Conservation (phyloP, 176 grass and related monocot genomes). For the Alopecurus myosuroides region DNA sequence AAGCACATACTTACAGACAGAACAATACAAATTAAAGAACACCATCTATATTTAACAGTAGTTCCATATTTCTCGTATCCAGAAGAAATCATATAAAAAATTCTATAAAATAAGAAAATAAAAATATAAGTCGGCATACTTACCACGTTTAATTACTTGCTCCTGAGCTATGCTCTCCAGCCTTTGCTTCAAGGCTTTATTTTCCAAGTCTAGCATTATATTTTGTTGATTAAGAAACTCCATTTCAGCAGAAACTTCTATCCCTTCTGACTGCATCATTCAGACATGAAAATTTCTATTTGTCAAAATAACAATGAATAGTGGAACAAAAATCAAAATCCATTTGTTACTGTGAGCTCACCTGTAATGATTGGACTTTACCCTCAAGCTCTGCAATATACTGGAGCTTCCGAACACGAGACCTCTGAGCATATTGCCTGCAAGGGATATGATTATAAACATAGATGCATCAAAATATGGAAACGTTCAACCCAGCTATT, state of each 20-base stretch:
- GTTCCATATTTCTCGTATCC: not conserved
- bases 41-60: not conserved
- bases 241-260: constrained; percentile 78
- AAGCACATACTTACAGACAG: not conserved
- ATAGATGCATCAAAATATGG: not conserved
- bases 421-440: constrained; percentile 92
- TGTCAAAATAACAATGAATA: not conserved
- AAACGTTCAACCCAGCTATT: not conserved
- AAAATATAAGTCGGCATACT: constrained; percentile 12
- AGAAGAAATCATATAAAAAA: not conserved
- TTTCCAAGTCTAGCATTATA: constrained; percentile 88
- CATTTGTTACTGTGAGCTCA: constrained; percentile 15
- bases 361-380: constrained; percentile 84
- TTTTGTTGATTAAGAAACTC: constrained; percentile 86
- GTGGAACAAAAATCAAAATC: not conserved
- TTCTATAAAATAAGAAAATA: not conserved
- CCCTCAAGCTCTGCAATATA: constrained; percentile 94
- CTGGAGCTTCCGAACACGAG: constrained; percentile 81
- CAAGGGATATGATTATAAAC: not conserved
- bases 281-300: constrained; percentile 7
- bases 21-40: not conserved
- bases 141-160: constrained; percentile 80
- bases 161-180: constrained; percentile 86
- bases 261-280: constrained; percentile 54
- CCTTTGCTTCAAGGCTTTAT: constrained; percentile 79